Evolutionary conservation across 2,329 filamentous ascomycete genomes (phyloP), one percentile per base, ranked within the genome.

Genomic region (Colletotrichum melonis): DNA sequence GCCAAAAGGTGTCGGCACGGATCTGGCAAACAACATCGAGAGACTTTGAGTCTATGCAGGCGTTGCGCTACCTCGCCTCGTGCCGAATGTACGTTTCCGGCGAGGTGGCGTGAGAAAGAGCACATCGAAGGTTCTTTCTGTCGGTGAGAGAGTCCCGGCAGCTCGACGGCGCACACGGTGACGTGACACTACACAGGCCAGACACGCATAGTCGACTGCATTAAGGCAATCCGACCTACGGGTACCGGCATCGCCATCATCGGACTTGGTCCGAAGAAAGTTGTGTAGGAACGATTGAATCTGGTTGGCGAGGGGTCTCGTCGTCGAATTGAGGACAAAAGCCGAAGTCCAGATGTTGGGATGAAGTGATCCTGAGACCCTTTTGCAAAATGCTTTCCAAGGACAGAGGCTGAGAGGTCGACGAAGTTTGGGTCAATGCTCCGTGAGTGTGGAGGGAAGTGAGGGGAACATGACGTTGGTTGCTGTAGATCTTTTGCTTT

Each of bases 381-480:
- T 63, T 4, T 42, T 38, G 35, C 55, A 14, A 24, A 57, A 28
- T 30, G 26, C 14, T 62, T 67, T 67, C 63, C 68, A 60, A 35
- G 63, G 56, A 62, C 46, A 67, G n/a, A 30, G 16, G 35, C 22
- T 16, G 30, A 58, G 30, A 16, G n/a, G 22, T 9, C 46, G 9
- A 42, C 32, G 14, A 28, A 42, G 24, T 63, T 30, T 68, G 30
- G 4, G 65, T 49, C 59, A 59, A 63, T 59, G 54, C 54, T 46
- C 24, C 32, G 12, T 46, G 24, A 60, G 11, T 56, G 56, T 52
- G 60, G 26, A 57, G 42, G 38, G 55, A 38, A 9, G 56, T 46
- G 32, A 59, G 69, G 66, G 54, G 42, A 66, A 69, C 32, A 75
- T 70, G 70, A 73, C 70, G 70, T 70, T 65, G 59, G 46, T 49